Percentiles rank a stretch among this genome's conserved stretches.
Conservation (phyloP, 306 rosid genomes). For the Gillenia trifoliata region DNA sequence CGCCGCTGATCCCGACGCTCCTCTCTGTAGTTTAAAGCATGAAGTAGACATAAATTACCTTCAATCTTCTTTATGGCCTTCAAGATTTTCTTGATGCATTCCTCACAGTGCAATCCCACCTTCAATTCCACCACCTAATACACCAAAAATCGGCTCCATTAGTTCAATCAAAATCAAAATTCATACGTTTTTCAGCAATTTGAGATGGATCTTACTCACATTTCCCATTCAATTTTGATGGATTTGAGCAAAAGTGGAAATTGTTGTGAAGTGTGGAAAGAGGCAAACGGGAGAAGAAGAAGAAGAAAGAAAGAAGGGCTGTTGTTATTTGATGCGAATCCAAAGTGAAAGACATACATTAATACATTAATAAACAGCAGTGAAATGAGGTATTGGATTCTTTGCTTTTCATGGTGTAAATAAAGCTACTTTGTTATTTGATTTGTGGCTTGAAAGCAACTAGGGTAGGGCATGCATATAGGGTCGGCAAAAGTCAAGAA, state of each 20-base stretch:
- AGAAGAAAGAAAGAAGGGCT: background rate
- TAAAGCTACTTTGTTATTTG: conserved; percentile 32
- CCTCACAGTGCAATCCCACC: conserved; percentile 78
- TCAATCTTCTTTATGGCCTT: conserved; percentile 80
- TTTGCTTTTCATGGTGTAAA: no score
- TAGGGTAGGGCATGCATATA: conserved; percentile 18
- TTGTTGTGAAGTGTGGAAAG: no score
- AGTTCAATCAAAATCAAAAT: background rate
- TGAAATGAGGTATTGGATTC: no score
- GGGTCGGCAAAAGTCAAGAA: conserved; percentile 33
- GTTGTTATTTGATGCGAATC: background rate
- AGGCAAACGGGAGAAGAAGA: background rate
- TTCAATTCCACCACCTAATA: conserved; percentile 76
- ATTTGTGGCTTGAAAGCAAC: conserved; percentile 17
- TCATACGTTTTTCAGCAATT: no score
- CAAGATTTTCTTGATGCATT: conserved; percentile 83
- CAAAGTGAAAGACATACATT: no score
- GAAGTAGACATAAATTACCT: conserved; percentile 31
- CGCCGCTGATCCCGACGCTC: no score
- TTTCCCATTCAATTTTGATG: conserved; percentile 36
- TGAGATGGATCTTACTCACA: conserved; percentile 34
- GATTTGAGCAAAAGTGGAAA: background rate
- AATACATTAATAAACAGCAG: conserved; percentile 2
- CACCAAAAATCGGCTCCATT: background rate
- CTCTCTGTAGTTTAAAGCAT: background rate